Percentiles rank a stretch among this genome's conserved stretches.
phyloP scores from a whole-genome alignment of 2,329 filamentous ascomycete species.

The Beauveria asiatica region DNA sequence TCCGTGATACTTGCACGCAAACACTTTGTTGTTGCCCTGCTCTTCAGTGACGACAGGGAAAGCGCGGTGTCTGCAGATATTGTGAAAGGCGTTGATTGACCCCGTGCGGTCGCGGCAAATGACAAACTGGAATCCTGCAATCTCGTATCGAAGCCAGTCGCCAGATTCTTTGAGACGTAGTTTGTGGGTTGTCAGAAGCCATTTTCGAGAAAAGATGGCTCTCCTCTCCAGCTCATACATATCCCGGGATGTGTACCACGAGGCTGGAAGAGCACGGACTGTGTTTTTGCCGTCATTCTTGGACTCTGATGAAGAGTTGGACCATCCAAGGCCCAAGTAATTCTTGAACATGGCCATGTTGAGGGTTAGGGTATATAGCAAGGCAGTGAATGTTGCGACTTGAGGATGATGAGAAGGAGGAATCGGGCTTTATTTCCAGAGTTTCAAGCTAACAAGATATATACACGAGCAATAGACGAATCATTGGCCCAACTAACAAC shows the following conservation, averaged over 20 bases:
- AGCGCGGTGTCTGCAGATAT: conserved; percentile 51
- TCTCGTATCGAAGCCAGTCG: conserved; percentile 42
- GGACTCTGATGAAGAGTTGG: conserved; percentile 7
- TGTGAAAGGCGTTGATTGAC: conserved; percentile 46
- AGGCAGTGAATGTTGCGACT: background rate
- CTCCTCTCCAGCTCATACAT: conserved; percentile 43
- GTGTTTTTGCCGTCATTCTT: conserved; percentile 10
- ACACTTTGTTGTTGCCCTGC: conserved; percentile 38
- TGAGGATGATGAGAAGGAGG: background rate
- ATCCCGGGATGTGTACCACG: conserved; percentile 36
- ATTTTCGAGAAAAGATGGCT: conserved; percentile 41
- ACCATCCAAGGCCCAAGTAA: conserved; percentile 7
- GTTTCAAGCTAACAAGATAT: background rate
- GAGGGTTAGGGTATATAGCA: background rate
- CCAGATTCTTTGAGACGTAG: conserved; percentile 38
- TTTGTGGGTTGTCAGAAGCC: conserved; percentile 41
- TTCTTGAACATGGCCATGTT: conserved; percentile 8
- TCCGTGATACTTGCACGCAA: conserved; percentile 50
- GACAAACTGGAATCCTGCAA: conserved; percentile 45
- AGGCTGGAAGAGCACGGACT: conserved; percentile 29
- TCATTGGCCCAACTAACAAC: too few relatives aligned
- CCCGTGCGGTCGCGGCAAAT: conserved; percentile 37
- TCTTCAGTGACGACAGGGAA: conserved; percentile 42
- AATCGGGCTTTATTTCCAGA: background rate
- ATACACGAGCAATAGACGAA: background rate